phyloP scores from a whole-genome alignment of 768 basidiomycete genomes.

The Zangia roseola region DNA sequence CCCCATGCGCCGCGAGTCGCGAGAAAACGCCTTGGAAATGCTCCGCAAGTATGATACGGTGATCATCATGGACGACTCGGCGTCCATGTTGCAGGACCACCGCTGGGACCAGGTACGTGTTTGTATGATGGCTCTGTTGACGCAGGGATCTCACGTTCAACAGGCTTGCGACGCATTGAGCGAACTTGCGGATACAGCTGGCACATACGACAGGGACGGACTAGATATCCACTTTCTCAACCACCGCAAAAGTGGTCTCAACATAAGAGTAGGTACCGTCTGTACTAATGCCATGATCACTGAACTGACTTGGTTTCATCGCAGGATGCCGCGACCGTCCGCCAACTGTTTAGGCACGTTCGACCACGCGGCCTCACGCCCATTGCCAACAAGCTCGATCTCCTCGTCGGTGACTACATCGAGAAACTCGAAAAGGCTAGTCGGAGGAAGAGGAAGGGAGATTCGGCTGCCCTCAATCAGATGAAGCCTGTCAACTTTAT shows the following conservation, averaged over 20 bases:
- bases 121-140: not conserved
- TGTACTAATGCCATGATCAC: not conserved
- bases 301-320: not conserved
- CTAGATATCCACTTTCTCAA: slow-evolving; percentile 67
- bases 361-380: slow-evolving; percentile 45
- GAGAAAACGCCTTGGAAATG: slow-evolving; percentile 33
- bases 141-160: not conserved
- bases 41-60: slow-evolving; percentile 54
- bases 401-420: slow-evolving; percentile 39
- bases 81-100: slow-evolving; percentile 45
- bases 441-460: slow-evolving; percentile 20
- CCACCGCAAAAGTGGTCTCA: slow-evolving; percentile 27
- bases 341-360: slow-evolving; percentile 43
- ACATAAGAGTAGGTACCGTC: slow-evolving; percentile 38
- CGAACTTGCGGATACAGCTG: slow-evolving; percentile 46
- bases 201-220: slow-evolving; percentile 53
- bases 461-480: slow-evolving; percentile 21
- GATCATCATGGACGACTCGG: slow-evolving; percentile 60
- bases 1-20: slow-evolving; percentile 27
- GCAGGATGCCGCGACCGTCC: slow-evolving; percentile 40
- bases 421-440: slow-evolving; percentile 34
- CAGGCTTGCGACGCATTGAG: slow-evolving; percentile 31
- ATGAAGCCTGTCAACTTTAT: slow-evolving; percentile 60
- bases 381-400: slow-evolving; percentile 42
- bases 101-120: slow-evolving; percentile 50